These are phyloP conservation scores for Penicillium verhagenii DNA, from an alignment of 495 filamentous ascomycete species.

Conservation along the genomic window DNA sequence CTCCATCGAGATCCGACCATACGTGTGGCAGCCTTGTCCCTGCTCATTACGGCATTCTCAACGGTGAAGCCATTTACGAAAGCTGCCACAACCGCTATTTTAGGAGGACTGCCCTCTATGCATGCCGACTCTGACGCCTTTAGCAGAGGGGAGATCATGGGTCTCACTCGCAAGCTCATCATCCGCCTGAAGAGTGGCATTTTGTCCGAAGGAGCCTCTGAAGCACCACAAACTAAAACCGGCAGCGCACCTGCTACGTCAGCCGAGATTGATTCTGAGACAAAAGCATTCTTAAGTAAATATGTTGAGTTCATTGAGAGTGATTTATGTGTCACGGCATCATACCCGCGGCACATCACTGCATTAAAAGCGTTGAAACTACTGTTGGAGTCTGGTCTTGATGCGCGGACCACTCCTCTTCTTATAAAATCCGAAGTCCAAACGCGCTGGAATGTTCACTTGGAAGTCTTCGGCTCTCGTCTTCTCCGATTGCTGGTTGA, in stretches of 20 bases:
- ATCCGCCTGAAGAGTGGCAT: slow-evolving; percentile 55
- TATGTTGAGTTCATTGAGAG: slow-evolving; percentile 68
- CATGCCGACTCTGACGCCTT: slow-evolving; percentile 83
- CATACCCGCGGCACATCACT: slow-evolving; percentile 85
- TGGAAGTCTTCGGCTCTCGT: slow-evolving; percentile 54
- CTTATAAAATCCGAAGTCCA: slow-evolving; percentile 24
- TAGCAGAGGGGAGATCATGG: slow-evolving; percentile 71
- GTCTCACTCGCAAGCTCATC: slow-evolving; percentile 64
- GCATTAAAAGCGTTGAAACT: slow-evolving; percentile 65
- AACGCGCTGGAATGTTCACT: slow-evolving; percentile 47
- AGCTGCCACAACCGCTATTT: slow-evolving; percentile 57
- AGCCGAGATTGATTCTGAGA: slow-evolving; percentile 37
- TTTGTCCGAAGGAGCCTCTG: not conserved
- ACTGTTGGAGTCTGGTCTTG: slow-evolving; percentile 57
- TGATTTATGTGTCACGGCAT: slow-evolving; percentile 71
- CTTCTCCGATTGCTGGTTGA: slow-evolving; percentile 62
- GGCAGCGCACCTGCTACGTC: slow-evolving; percentile 13
- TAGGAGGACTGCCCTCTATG: slow-evolving; percentile 60
- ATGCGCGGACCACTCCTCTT: slow-evolving; percentile 31
- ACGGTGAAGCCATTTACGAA: slow-evolving; percentile 67
- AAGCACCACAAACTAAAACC: not conserved
- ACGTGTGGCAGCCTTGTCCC: slow-evolving; percentile 70
- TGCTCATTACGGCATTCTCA: slow-evolving; percentile 67
- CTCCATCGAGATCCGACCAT: slow-evolving; percentile 63
- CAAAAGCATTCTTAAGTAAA: slow-evolving; percentile 62